A percentile compares a stretch with the other conserved stretches of the same genome.
These are phyloP conservation scores for Metschnikowia corniflorae DNA, from an alignment of 805 yeast species.

Conservation along the genomic window DNA sequence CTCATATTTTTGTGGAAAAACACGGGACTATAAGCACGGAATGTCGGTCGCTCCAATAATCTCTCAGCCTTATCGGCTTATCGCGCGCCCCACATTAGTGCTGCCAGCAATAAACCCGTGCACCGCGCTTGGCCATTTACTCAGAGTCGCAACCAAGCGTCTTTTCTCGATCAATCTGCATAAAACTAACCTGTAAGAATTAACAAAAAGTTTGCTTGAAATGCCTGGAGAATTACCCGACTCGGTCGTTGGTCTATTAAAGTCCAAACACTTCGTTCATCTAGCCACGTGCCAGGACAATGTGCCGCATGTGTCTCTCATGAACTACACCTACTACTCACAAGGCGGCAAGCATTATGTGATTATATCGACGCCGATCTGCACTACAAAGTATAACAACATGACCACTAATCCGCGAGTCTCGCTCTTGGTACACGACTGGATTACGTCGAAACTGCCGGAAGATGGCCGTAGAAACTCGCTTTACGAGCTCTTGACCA, in stretches of 20 bases:
- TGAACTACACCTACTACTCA: slow-evolving; percentile 76
- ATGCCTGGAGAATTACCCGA: slow-evolving; percentile 27
- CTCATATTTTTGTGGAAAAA: too few relatives aligned
- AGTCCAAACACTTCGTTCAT: slow-evolving; percentile 70
- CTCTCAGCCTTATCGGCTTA: slow-evolving; percentile 7
- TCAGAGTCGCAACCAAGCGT: too few relatives aligned
- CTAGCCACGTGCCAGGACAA: slow-evolving; percentile 75
- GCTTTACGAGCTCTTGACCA: slow-evolving; percentile 56
- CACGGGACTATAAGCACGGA: too few relatives aligned
- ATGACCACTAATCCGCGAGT: slow-evolving; percentile 70
- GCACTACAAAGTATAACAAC: slow-evolving; percentile 73
- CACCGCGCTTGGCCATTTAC: too few relatives aligned
- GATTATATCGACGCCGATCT: slow-evolving; percentile 66
- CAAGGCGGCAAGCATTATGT: slow-evolving; percentile 46
- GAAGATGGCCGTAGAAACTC: slow-evolving; percentile 23
- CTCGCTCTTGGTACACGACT: slow-evolving; percentile 83
- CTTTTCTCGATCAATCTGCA: too few relatives aligned
- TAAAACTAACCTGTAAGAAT: too few relatives aligned
- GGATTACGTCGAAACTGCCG: slow-evolving; percentile 61
- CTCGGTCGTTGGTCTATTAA: slow-evolving; percentile 42
- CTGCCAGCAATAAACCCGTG: neutral
- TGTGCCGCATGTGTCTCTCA: slow-evolving; percentile 82
- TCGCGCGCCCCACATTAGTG: neutral
- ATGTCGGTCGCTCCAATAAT: too few relatives aligned
- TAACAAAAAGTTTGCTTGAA: neutral